Evolutionary conservation across 2,329 filamentous ascomycete species (phyloP), one percentile per base, ranked within the genome.

Genomic region (Penicillium sp.): DNA sequence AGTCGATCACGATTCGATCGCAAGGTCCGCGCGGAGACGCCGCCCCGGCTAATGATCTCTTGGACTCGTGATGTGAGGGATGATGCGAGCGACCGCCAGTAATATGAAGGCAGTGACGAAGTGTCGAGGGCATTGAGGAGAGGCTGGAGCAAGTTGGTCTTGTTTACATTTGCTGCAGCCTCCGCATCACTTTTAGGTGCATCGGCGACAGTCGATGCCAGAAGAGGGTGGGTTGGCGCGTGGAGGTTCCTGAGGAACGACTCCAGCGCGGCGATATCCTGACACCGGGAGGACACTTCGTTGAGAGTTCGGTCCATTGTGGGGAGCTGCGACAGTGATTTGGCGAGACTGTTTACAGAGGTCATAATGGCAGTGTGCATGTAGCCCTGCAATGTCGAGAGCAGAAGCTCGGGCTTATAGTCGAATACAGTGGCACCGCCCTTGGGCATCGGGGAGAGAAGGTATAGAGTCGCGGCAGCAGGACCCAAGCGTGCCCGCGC

Each of bases 231-330:
- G 0, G 74, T 44, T 0, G 92, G 90, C 0, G 88, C 81, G 64
- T 87, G 88, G 2, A 86, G 88, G 3, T 81, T 80, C 51, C 87
- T 85, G 6, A 98, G 85, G 2, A 97, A 84, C 1, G 87, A 80
- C 77, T 96, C 92, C 2, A 98, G 80, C 0, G 92, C 91, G n/a
- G 96, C 87, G 40, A 98, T 86, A 70, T 96, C 96, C 73, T 96
- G 93, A 71, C 94, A 97, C 47, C 91, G 85, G 5, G 88, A 87
- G 6, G 90, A 90, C 22, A 96, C 87, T 69, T 98, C 95, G 16
- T 86, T 81, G 1, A 98, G 82, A 0, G 92, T 89, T 53, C 91
- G 85, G 50, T 98, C 93, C 33, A 98, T 82, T 0, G 85, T 89
- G 0, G 94, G 91, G 2, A 98, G 82, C 58, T 91, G 90, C 4